A percentile compares a stretch with the other conserved stretches of the same genome.
Conservation (phyloP, 225 moss, liverwort and hornwort genomes). For the Straminergon stramineum region DNA sequence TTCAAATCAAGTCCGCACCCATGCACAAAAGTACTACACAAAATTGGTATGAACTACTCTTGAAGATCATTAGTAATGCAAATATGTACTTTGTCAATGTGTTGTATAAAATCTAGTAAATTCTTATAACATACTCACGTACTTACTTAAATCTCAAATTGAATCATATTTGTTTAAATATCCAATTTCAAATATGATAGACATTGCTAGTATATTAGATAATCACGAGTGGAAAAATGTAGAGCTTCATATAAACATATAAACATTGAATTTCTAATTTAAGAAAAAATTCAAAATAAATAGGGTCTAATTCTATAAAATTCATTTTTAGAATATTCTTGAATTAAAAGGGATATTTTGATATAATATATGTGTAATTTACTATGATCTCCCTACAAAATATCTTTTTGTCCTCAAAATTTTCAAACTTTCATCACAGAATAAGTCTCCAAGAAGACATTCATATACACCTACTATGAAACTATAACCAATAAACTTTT, state of each 20-base stretch:
- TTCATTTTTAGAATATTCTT: too few species aligned
- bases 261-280: not conserved
- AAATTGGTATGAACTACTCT: conserved; percentile 54
- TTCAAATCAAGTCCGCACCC: conserved; percentile 97
- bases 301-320: too few species aligned
- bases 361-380: not conserved
- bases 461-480: rapidly evolving
- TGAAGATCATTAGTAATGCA: not conserved
- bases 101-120: not conserved
- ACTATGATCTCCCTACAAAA: not conserved
- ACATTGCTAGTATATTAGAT: rapidly evolving
- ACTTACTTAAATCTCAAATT: not conserved
- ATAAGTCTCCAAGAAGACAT: not conserved
- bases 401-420: not conserved
- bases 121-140: not conserved
- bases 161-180: not conserved
- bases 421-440: not conserved
- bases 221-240: not conserved
- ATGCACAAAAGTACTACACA: conserved; percentile 95
- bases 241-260: too few species aligned
- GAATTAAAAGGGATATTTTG: not conserved
- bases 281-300: too few species aligned
- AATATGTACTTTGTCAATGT: not conserved
- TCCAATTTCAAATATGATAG: not conserved
- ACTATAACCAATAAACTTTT: not conserved